phyloP scores from a whole-genome alignment of 2,329 filamentous ascomycete genomes.

The Dactylonectria macrodidyma region DNA sequence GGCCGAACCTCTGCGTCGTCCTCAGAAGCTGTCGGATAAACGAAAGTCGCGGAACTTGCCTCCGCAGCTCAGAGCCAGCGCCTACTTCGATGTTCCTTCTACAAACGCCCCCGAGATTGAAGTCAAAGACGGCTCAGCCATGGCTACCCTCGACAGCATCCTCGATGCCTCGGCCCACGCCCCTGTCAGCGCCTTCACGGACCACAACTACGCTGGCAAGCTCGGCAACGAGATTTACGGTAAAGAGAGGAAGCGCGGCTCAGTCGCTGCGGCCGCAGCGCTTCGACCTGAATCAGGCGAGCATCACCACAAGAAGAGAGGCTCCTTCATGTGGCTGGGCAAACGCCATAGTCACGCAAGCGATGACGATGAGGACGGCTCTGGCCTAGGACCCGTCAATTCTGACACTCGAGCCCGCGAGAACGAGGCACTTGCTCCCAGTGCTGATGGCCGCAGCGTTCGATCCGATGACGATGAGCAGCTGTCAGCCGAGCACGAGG shows the following conservation, averaged over 20 bases:
- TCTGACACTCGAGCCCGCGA: slow-evolving; percentile 44
- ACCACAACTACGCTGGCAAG: slow-evolving; percentile 86
- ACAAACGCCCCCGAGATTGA: slow-evolving; percentile 64
- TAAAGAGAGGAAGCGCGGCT: slow-evolving; percentile 66
- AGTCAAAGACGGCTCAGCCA: slow-evolving; percentile 84
- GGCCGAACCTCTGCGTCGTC: slow-evolving; percentile 50
- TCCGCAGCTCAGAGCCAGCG: slow-evolving; percentile 89
- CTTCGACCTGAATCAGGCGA: slow-evolving; percentile 42
- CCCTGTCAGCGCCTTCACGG: slow-evolving; percentile 91
- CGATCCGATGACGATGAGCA: slow-evolving; percentile 46
- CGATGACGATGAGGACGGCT: slow-evolving; percentile 45
- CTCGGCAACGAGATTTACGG: slow-evolving; percentile 84
- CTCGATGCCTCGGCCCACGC: slow-evolving; percentile 90
- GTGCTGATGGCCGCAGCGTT: slow-evolving; percentile 49
- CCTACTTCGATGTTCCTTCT: slow-evolving; percentile 85
- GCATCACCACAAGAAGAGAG: slow-evolving; percentile 61
- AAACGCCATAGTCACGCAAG: slow-evolving; percentile 55
- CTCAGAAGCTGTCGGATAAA: slow-evolving; percentile 53
- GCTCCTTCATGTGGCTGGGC: slow-evolving; percentile 65
- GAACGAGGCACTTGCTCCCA: slow-evolving; percentile 37
- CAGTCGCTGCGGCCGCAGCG: slow-evolving; percentile 48
- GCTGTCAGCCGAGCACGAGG: slow-evolving; percentile 60
- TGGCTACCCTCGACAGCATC: slow-evolving; percentile 90
- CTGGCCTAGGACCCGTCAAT: slow-evolving; percentile 46
- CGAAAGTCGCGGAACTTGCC: slow-evolving; percentile 69